Percentiles rank a stretch among this genome's conserved stretches.
Conservation (phyloP, 176 grass and related monocot species). For the Eremochloa ophiuroides region DNA sequence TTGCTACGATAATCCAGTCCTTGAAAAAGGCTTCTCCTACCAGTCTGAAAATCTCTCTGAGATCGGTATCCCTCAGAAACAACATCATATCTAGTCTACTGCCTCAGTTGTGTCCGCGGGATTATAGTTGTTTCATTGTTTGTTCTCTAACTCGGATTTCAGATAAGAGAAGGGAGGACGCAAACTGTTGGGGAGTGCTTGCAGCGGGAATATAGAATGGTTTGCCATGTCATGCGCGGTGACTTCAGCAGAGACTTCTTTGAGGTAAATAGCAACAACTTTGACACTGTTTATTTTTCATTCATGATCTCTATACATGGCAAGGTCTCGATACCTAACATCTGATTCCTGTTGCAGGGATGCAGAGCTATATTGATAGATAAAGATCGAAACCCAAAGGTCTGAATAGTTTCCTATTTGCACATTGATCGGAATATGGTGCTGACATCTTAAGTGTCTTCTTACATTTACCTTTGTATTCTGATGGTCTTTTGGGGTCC, state of each 20-base stretch:
- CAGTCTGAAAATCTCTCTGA: constrained; percentile 86
- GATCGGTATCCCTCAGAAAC: constrained; percentile 54
- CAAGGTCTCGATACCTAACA: background rate
- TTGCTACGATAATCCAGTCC: constrained; percentile 55
- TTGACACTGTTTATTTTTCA: background rate
- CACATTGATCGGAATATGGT: background rate
- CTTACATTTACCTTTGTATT: background rate
- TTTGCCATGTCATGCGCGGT: constrained; percentile 84
- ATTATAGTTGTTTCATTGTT: background rate
- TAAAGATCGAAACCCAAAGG: constrained; percentile 92
- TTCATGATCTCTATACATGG: background rate
- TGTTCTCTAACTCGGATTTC: background rate
- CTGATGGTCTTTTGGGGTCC: background rate
- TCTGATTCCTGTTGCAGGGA: constrained; percentile 52
- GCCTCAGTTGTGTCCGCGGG: background rate
- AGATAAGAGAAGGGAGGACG: constrained; percentile 89
- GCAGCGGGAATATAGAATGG: constrained; percentile 85
- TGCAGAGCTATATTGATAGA: constrained; percentile 86
- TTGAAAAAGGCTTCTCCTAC: constrained; percentile 83
- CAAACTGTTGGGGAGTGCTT: constrained; percentile 81
- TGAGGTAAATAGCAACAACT: constrained; percentile 54
- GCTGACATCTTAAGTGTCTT: background rate
- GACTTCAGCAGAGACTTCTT: constrained; percentile 90
- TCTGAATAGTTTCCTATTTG: constrained; percentile 27
- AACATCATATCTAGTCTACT: background rate